Evolutionary conservation across 1,139 yeast species (phyloP).

Genomic region (Pichia sp.): DNA sequence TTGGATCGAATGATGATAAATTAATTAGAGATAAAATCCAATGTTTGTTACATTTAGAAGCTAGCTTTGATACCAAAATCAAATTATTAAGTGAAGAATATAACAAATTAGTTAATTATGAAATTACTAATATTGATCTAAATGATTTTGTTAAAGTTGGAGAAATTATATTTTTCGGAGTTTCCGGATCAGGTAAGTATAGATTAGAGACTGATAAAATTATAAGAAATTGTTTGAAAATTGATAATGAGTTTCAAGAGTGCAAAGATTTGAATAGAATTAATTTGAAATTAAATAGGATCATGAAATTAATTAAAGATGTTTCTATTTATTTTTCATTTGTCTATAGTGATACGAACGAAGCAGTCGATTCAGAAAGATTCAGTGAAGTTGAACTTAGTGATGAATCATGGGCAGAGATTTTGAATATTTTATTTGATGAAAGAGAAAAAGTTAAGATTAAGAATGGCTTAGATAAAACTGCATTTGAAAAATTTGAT

Average conservation of each 20-base stretch:
- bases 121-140: slow-evolving; percentile 15
- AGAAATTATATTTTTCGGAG: slow-evolving; percentile 24
- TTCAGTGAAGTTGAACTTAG: slow-evolving; percentile 25
- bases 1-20: slow-evolving; percentile 28
- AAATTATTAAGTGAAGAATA: slow-evolving; percentile 22
- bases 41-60: slow-evolving; percentile 15
- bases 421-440: slow-evolving; percentile 21
- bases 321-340: slow-evolving; percentile 28
- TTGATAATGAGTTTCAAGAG: slow-evolving; percentile 56
- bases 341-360: slow-evolving; percentile 23
- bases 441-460: slow-evolving; percentile 17
- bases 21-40: slow-evolving; percentile 28
- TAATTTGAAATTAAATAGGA: slow-evolving; percentile 20
- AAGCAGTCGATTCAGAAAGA: slow-evolving; percentile 18
- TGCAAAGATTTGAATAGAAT: slow-evolving; percentile 51
- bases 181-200: slow-evolving; percentile 7
- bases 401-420: slow-evolving; percentile 21
- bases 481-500: slow-evolving; percentile 17
- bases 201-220: slow-evolving; percentile 23
- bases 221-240: slow-evolving; percentile 49
- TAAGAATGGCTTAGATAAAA: slow-evolving; percentile 18
- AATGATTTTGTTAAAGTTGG: slow-evolving; percentile 22
- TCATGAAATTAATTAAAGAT: slow-evolving; percentile 21
- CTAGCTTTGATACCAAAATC: slow-evolving; percentile 18
- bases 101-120: slow-evolving; percentile 19